A percentile compares a stretch with the other conserved stretches of the same genome.
phyloP scores from a whole-genome alignment of 176 grass and related monocot genomes.

The Musa troglodytarum region DNA sequence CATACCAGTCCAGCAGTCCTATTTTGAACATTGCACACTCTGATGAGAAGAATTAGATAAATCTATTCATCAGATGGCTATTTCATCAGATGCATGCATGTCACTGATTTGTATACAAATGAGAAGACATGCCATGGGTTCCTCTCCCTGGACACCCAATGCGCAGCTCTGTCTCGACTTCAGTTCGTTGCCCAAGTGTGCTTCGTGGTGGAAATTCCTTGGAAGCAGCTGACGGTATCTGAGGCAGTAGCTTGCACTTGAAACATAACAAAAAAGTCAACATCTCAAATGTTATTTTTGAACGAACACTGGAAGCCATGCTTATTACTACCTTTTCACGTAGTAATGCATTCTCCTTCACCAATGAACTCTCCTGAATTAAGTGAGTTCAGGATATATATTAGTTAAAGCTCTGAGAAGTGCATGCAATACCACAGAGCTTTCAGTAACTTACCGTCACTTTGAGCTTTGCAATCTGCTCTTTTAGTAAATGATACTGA shows the following conservation, averaged over 20 bases:
- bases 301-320: too few species aligned
- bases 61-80: too few species aligned
- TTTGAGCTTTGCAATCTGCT: constrained; percentile 9
- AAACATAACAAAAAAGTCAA: background rate
- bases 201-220: background rate
- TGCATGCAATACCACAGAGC: background rate
- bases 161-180: constrained; percentile 9
- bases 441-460: background rate
- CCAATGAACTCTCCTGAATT: background rate
- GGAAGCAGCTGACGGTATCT: background rate
- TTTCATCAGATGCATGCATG: too few species aligned
- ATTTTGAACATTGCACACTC: too few species aligned
- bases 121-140: background rate
- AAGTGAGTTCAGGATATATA: background rate
- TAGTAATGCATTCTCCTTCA: constrained; percentile 7
- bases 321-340: background rate
- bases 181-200: background rate
- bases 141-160: constrained; percentile 14
- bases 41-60: too few species aligned
- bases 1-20: too few species aligned
- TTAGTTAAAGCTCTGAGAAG: background rate
- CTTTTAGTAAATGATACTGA: constrained; percentile 9
- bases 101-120: background rate
- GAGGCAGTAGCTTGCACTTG: background rate
- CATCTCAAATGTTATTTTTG: too few species aligned